phyloP scores from a whole-genome alignment of 2,329 filamentous ascomycete species.

The Clonostachys rosea region DNA sequence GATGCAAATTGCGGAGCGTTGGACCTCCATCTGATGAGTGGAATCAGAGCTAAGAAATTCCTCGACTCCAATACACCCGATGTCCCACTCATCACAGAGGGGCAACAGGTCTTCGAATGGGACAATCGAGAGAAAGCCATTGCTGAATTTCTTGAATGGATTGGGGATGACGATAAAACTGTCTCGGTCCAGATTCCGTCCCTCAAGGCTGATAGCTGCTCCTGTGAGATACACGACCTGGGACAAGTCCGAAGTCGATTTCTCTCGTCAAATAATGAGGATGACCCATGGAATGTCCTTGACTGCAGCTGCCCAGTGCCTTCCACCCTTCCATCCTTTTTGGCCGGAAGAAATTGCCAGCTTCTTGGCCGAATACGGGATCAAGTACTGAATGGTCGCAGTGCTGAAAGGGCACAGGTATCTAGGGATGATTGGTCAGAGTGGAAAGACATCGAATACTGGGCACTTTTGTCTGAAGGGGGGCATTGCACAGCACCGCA shows the following conservation, averaged over 20 bases:
- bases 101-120: neutral
- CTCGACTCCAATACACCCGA: neutral
- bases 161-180: neutral
- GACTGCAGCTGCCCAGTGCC: neutral
- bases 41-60: neutral
- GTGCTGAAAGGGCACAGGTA: constrained; percentile 7
- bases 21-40: neutral
- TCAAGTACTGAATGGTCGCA: neutral
- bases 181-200: neutral
- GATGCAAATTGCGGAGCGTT: neutral
- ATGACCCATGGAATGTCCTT: neutral
- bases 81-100: neutral
- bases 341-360: neutral
- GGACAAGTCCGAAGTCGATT: neutral
- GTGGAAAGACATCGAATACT: constrained; percentile 22
- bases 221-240: neutral
- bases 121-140: neutral
- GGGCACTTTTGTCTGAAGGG: constrained; percentile 22
- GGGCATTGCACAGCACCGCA: constrained; percentile 24
- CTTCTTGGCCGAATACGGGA: neutral
- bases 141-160: neutral
- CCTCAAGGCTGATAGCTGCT: neutral
- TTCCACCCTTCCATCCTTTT: neutral
- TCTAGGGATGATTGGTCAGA: constrained; percentile 19
- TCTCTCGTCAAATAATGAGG: neutral